Evolutionary conservation across 495 filamentous ascomycete genomes (phyloP), one percentile per base, ranked within the genome.

Genomic region (Cercophora newfieldiana): DNA sequence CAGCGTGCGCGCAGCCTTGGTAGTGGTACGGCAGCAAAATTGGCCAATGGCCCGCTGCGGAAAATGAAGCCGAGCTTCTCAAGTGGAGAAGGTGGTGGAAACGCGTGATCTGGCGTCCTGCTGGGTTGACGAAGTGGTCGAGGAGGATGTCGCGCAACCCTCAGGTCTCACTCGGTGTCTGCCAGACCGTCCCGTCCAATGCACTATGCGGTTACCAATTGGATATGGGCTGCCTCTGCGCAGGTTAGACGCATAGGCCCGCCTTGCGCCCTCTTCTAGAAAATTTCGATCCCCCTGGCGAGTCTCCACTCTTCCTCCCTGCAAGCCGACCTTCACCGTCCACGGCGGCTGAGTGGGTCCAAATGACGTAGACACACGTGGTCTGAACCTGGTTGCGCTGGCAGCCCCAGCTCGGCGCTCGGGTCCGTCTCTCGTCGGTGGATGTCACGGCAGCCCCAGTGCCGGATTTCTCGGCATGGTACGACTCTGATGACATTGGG

Each of bases 281-380:
- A 63, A 55, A 26, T 19, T 63, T 63, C 61, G 12, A 54, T 63
- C 29, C 54, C 30, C 26, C 59, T 30, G 18, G 48, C 12, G 29
- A 3, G 50, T 26, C 24, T 54, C 49, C 59, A 51, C 59, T 53
- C 59, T 62, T 28, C 44, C 28, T 28, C 61, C 54, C 61, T 50
- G 31, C 61, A 63, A 56, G 31, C 24, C 18, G 49, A 18, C 18
- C 7, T 44, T 14, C 58, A n/a, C 58, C 31, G 57, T 59, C 19
- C 57, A 26, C 57, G 29, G 7, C 29, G 31, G 3, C 24, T 7
- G 26, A 55, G 30, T 54, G 51, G 51, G 61, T 29, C 61, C n/a
- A 24, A 44, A 63, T 63, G 61, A 63, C 61, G 61, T 63, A 54
- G 50, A n/a, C 50, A 44, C 61, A 63, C 61, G 61, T 63, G 61